A percentile compares a stretch with the other conserved stretches of the same genome.
phyloP scores from a whole-genome alignment of 2,329 filamentous ascomycete genomes.

The Parasarocladium wereldwijsianum region DNA sequence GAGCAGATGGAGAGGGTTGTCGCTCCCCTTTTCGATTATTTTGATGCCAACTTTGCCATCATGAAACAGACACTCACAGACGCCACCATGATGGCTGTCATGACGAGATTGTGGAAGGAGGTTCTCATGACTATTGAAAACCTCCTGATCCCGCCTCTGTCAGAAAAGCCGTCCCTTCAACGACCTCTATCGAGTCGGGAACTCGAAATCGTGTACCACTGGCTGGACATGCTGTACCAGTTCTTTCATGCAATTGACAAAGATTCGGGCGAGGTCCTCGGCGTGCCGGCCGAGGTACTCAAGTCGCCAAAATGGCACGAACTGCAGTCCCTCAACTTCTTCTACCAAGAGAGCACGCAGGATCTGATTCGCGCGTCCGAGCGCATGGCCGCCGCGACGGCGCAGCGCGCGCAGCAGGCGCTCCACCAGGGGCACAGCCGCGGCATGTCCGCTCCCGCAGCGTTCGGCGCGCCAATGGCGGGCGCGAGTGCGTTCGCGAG shows the following conservation, averaged over 20 bases:
- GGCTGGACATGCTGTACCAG: constrained; percentile 77
- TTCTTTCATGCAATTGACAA: constrained; percentile 95
- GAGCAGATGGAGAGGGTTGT: constrained; percentile 69
- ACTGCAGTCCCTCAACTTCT: constrained; percentile 91
- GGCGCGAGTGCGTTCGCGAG: constrained; percentile 37
- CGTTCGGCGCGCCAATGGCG: constrained; percentile 13
- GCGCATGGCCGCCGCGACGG: constrained; percentile 81
- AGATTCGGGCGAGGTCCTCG: constrained; percentile 62
- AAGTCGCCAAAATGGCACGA: constrained; percentile 98
- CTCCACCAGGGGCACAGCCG: constrained; percentile 34
- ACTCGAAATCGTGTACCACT: constrained; percentile 87
- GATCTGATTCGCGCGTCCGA: constrained; percentile 91
- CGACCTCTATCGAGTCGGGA: constrained; percentile 73
- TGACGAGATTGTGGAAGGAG: constrained; percentile 97
- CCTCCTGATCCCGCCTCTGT: constrained; percentile 81
- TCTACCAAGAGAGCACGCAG: constrained; percentile 88
- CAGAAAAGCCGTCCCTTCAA: constrained; percentile 84
- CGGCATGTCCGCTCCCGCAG: constrained; percentile 53
- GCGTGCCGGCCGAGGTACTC: constrained; percentile 79
- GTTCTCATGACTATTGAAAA: constrained; percentile 83
- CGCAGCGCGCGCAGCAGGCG: constrained; percentile 59
- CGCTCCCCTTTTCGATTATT: constrained; percentile 78
- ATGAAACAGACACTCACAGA: constrained; percentile 96
- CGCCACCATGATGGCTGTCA: constrained; percentile 95
- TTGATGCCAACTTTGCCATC: constrained; percentile 96